Evolutionary conservation across 2,329 filamentous ascomycete species (phyloP), one percentile per base, ranked within the genome.

Genomic region (Paecilomyces sp.): DNA sequence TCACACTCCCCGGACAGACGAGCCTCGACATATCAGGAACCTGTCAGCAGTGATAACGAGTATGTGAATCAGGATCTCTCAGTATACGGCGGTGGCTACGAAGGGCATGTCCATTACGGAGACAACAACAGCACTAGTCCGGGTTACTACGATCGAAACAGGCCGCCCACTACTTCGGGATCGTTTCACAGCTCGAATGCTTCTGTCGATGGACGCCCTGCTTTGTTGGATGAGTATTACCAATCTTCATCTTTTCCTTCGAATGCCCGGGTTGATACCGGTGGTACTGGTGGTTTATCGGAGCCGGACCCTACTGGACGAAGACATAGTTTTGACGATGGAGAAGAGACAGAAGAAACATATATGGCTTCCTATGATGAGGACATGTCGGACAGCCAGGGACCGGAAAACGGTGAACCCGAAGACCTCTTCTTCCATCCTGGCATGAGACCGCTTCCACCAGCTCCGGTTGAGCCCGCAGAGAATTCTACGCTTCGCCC

Each of bases 371-470:
- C 84, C 76, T 67, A 76, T 65, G 64, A 68, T 55, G 70, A 73
- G 58, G 68, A 79, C 60, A 74, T 73, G 55, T 82, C 80, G 41
- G 76, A 74, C 15, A 87, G 85, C 65, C 87, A 90, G 41, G 90
- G 87, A 30, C 86, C 88, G 1, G 76, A 79, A 36, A 85, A 85
- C 64, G 87, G 89, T 52, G 91, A 92, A 59, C 90, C 91, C 62
- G 90, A 89, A 18, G 94, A 96, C 67, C 87, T 97, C 70, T 96
- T 96, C 71, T 99, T 95, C 72, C 92, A 97, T 68, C 92, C 92
- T 18, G 91, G 91, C 47, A 85, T 92, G 70, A 80, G 80, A 57
- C 86, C 86, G 57, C 73, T 88, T 54, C 84, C 86, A 67, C 80
- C 86, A 78, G 76, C 92, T 75, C 74, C 88, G 79, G 69, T 90